Conservation (phyloP, 2,329 filamentous ascomycete species). For the Boeremia lycopersici region DNA sequence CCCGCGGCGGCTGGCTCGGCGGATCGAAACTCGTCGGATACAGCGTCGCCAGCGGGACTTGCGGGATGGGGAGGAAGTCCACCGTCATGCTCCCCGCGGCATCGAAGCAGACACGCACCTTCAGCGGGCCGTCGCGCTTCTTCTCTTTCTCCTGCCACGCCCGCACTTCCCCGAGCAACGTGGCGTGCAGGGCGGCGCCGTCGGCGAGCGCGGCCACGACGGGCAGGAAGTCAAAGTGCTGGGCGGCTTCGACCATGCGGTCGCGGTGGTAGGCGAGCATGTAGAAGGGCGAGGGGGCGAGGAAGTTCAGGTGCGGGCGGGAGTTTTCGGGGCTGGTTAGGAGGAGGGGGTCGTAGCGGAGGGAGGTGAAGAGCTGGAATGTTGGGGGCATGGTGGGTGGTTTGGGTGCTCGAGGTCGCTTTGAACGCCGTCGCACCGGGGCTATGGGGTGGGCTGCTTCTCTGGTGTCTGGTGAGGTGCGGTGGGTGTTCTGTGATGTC, state of each 20-base stretch:
- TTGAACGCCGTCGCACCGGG: not conserved
- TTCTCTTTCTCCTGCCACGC: constrained; percentile 25
- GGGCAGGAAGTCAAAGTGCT: constrained; percentile 55
- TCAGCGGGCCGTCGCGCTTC: constrained; percentile 35
- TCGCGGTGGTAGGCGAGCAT: constrained; percentile 80
- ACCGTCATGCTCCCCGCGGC: constrained; percentile 44
- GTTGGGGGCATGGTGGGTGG: constrained; percentile 13
- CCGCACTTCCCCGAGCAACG: constrained; percentile 43
- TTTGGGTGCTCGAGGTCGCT: not conserved
- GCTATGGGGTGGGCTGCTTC: not conserved
- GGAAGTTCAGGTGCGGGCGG: constrained; percentile 57
- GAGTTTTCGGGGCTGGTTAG: constrained; percentile 48
- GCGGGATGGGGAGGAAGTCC: constrained; percentile 47
- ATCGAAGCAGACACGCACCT: constrained; percentile 62
- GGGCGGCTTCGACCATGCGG: constrained; percentile 69
- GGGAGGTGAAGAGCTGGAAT: constrained; percentile 49
- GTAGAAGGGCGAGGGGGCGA: constrained; percentile 69
- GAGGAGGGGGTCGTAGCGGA: constrained; percentile 49
- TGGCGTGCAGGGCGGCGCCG: constrained; percentile 39
- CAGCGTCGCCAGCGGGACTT: constrained; percentile 58
- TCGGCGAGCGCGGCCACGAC: constrained; percentile 44
- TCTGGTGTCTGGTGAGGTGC: not conserved
- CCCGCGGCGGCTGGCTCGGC: constrained; percentile 40
- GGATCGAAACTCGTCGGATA: constrained; percentile 63
- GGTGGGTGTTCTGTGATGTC: not conserved